Evolutionary conservation across 306 rosid genomes (phyloP), one percentile per base, ranked within the genome.

Genomic region (Pueraria montana): DNA sequence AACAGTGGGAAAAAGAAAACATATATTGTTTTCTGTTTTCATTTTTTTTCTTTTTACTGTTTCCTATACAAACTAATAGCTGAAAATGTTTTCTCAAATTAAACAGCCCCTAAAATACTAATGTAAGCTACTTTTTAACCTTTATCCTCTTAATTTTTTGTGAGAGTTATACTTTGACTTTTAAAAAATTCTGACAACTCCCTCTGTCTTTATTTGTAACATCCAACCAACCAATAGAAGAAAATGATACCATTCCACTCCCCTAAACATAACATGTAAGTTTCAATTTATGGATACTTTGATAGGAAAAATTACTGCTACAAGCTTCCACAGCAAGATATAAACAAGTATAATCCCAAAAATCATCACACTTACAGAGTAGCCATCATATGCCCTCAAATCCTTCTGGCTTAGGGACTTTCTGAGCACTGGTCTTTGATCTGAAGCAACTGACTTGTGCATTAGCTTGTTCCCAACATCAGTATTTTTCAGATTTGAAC

Each of bases 331-430:
- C 78, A 40, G 9, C 5, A 18, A 80, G 50, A 77, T 66, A 71
- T 23, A 79, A 67, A 82, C 78, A 63, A 48, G 79, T 55, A 43
- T 50, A 17, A 80, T 50, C 50, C 64, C 52, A 34, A 45, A 77
- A 34, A 42, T 66, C 46, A 58, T 43, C 10, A 71, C 55, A 77
- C 97, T 92, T 90, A 96, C 99, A 43, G 99, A 96, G 83, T 92
- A 90, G 76, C 95, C 97, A 85, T 96, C 99, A 77, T 82, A 94
- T 68, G 82, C 64, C 88, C 83, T 94, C 73, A 92, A 82, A 56
- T 92, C 98, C 84, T 87, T 94, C 82, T 89, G 97, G 88, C 97
- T 92, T 12, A 89, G 85, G 65, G 99, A 92, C 89, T 92, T 85
- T 76, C 93, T 89, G 84, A 94, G 76, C 14, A 72, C 89, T 61